Evolutionary conservation across 352 stramenopile genomes (phyloP).

Genomic region (Pythium phragmitis): DNA sequence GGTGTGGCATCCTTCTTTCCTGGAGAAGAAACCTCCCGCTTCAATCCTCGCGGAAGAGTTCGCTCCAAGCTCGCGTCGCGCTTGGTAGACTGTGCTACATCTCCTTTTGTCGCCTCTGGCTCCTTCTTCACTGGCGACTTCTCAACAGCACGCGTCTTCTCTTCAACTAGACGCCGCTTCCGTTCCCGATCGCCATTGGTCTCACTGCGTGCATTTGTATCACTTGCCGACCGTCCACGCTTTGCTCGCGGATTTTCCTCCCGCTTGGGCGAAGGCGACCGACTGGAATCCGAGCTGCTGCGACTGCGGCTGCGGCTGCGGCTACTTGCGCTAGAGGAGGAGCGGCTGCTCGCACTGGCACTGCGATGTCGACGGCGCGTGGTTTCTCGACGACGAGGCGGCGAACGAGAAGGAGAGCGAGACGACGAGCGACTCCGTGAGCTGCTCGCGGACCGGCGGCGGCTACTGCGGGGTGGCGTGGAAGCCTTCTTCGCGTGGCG

Average conservation of each 20-base stretch:
- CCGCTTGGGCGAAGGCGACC: constrained; percentile 14
- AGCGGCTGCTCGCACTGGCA: constrained; percentile 9
- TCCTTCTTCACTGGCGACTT: not conserved
- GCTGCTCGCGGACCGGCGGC: constrained; percentile 16
- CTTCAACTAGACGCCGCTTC: constrained; percentile 14
- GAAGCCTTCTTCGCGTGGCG: not conserved
- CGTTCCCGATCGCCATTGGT: not conserved
- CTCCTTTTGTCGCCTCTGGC: not conserved
- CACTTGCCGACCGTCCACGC: constrained; percentile 11
- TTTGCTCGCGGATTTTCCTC: constrained; percentile 7
- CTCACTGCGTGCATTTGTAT: not conserved
- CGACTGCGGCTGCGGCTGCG: constrained; percentile 3
- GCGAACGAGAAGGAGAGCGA: constrained; percentile 27
- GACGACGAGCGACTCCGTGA: constrained; percentile 25
- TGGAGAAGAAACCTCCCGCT: not conserved
- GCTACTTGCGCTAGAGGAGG: constrained; percentile 1
- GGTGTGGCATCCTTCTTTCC: not conserved
- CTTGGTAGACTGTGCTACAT: not conserved
- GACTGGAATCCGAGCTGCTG: constrained; percentile 11
- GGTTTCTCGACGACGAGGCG: not conserved
- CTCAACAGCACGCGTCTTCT: not conserved
- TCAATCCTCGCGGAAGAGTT: not conserved
- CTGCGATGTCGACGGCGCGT: constrained; percentile 8
- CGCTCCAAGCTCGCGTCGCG: not conserved
- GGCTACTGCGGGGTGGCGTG: constrained; percentile 2